These are phyloP conservation scores for Clitopilus passeckerianus DNA, from an alignment of 768 basidiomycete genomes.

Conservation along the genomic window DNA sequence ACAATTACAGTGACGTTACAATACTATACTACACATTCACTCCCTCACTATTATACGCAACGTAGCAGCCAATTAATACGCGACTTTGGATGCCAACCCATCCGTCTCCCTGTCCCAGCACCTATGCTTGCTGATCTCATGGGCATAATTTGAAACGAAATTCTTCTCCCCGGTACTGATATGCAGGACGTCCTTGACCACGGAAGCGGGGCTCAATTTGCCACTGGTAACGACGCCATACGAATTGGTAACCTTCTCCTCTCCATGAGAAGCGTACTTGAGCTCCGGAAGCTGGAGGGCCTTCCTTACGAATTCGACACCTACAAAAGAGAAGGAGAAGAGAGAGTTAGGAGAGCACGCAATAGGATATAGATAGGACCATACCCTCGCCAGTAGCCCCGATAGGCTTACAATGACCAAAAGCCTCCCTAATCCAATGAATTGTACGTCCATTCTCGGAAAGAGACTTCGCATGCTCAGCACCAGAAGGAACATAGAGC, in stretches of 20 bases:
- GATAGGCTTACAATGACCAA: constrained; percentile 82
- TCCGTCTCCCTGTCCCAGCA: constrained; percentile 60
- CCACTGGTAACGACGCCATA: constrained; percentile 63
- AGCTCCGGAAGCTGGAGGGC: constrained; percentile 41
- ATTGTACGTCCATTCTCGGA: constrained; percentile 60
- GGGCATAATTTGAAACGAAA: constrained; percentile 54
- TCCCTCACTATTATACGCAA: too few relatives aligned
- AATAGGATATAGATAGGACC: constrained; percentile 2
- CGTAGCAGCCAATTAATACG: constrained; percentile 37
- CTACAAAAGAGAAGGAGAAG: constrained; percentile 20
- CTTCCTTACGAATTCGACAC: constrained; percentile 40
- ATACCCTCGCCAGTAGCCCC: constrained; percentile 68
- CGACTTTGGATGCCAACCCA: constrained; percentile 48
- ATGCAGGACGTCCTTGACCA: constrained; percentile 33
- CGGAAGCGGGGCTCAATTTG: constrained; percentile 36
- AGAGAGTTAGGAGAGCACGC: not conserved
- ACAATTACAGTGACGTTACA: too few relatives aligned
- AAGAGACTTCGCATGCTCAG: constrained; percentile 50
- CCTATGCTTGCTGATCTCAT: constrained; percentile 61
- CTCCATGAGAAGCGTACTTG: constrained; percentile 18
- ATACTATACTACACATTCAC: too few relatives aligned
- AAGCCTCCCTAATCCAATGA: constrained; percentile 82
- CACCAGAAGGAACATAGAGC: constrained; percentile 73
- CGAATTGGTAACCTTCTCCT: constrained; percentile 41
- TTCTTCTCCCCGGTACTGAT: constrained; percentile 42